Evolutionary conservation across 2,329 filamentous ascomycete genomes (phyloP), one percentile per base, ranked within the genome.

Genomic region (Penicillium sclerotigenum): DNA sequence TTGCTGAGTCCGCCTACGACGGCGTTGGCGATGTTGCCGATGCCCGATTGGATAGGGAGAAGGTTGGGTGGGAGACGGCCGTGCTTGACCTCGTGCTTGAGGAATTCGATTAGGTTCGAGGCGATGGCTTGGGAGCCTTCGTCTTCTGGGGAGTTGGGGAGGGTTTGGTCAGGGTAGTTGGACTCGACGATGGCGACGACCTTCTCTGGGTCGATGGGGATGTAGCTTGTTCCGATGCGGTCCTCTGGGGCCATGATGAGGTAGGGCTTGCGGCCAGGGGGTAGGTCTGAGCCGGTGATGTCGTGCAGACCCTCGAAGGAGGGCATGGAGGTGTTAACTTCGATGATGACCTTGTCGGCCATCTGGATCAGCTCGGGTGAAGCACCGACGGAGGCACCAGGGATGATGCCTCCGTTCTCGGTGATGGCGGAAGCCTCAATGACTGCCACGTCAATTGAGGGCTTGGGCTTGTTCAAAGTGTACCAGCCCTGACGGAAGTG

Each of bases 11-110:
- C 91, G 58, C 91, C 90, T 57, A 96, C 86, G 60, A 96, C 91
- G 36, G 91, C 91, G 74, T 96, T 96, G 74, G 91, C 91, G 54
- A 96, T 95, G 79, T 96, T 96, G 61, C 91, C 91, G 64, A 96
- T 96, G 42, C 91, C 91, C 11, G 88, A 92, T 74, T 96, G 90
- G 18, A 95, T 82, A 2, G 90, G 90, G 1, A 94, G 81, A 1
- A 96, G 83, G 69, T 86, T 90, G 65, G 83, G 75, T 2, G 91
- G 91, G 49, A 96, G 83, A 37, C 91, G 87, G 60, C 87, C 91
- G 61, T 87, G 86, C 28, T 79, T 77, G 51, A 96, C 91, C 75
- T 96, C 91, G 75, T 95, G 89, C 77, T 94, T 87, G 53, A 96
- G 81, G 79, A 88, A 88, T 66, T 95, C 90, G 61, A 96, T 94